These are phyloP conservation scores for Phialemonium atrogriseum DNA, from an alignment of 2,329 filamentous ascomycete species.

Conservation along the genomic window DNA sequence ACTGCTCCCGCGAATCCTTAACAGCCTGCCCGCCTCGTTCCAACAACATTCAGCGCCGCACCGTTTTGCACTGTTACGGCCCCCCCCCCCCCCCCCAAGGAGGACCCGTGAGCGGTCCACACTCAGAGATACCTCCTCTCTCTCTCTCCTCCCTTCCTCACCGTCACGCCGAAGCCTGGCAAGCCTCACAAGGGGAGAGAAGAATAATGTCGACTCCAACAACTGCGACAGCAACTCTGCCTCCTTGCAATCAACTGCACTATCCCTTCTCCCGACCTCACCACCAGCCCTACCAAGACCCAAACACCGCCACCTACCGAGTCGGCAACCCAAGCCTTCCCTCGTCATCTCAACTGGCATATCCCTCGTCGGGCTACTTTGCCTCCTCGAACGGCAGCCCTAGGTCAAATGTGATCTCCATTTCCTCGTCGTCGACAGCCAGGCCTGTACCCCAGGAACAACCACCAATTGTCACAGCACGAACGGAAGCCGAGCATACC, in stretches of 20 bases:
- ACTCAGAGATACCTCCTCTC: too few species aligned
- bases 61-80: too few species aligned
- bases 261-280: conserved; percentile 49
- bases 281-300: conserved; percentile 39
- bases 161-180: too few species aligned
- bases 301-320: conserved; percentile 30
- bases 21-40: too few species aligned
- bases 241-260: conserved; percentile 59
- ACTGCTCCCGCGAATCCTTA: too few species aligned
- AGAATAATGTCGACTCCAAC: conserved; percentile 71
- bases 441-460: conserved; percentile 9
- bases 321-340: conserved; percentile 28
- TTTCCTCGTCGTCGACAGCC: conserved; percentile 6
- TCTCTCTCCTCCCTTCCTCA: too few species aligned
- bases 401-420: conserved; percentile 23
- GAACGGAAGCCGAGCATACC: conserved; percentile 18
- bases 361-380: conserved; percentile 19
- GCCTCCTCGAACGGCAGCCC: conserved; percentile 16
- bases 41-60: too few species aligned
- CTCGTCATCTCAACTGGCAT: conserved; percentile 27
- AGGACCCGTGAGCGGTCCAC: too few species aligned
- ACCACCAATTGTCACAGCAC: conserved; percentile 5
- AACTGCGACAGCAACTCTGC: conserved; percentile 64
- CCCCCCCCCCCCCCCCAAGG: too few species aligned
- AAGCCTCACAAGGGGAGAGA: conserved; percentile 8